Conservation (phyloP, 2,329 filamentous ascomycete species). For the Bipolaris cookei region DNA sequence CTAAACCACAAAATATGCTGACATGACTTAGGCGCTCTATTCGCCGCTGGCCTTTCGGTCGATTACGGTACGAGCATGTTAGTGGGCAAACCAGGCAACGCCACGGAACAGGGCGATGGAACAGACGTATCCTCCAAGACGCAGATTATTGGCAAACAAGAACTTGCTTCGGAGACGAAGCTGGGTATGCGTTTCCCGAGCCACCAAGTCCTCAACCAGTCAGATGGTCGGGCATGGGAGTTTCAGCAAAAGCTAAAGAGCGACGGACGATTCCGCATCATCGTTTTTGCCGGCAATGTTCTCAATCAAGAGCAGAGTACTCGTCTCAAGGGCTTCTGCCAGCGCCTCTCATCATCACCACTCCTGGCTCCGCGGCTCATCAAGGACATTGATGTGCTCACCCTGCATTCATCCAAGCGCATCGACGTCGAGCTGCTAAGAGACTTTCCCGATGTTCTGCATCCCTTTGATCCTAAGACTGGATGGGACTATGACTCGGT, state of each 20-base stretch:
- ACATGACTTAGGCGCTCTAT: constrained; percentile 57
- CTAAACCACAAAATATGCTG: background rate
- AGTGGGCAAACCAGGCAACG: constrained; percentile 59
- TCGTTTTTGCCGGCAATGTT: constrained; percentile 69
- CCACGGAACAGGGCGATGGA: constrained; percentile 56
- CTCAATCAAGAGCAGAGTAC: constrained; percentile 51
- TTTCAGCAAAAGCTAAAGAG: constrained; percentile 63
- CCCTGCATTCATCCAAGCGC: constrained; percentile 63
- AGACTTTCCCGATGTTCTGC: constrained; percentile 53
- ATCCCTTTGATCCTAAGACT: constrained; percentile 50
- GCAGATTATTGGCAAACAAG: constrained; percentile 46
- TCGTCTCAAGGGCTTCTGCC: constrained; percentile 58
- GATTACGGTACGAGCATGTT: constrained; percentile 64
- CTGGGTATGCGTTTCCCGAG: constrained; percentile 66
- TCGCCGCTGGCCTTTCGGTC: constrained; percentile 64
- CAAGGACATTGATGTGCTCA: constrained; percentile 65
- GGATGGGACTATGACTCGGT: constrained; percentile 54
- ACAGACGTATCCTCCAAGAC: constrained; percentile 49
- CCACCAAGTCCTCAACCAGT: constrained; percentile 66
- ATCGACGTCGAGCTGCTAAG: constrained; percentile 51
- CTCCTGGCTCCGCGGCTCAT: constrained; percentile 57
- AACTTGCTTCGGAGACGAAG: constrained; percentile 54
- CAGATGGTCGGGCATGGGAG: constrained; percentile 63
- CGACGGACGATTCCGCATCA: constrained; percentile 65
- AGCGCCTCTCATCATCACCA: constrained; percentile 46